Conservation (phyloP, 1,139 yeast species). For the Yamadazyma oceani region DNA sequence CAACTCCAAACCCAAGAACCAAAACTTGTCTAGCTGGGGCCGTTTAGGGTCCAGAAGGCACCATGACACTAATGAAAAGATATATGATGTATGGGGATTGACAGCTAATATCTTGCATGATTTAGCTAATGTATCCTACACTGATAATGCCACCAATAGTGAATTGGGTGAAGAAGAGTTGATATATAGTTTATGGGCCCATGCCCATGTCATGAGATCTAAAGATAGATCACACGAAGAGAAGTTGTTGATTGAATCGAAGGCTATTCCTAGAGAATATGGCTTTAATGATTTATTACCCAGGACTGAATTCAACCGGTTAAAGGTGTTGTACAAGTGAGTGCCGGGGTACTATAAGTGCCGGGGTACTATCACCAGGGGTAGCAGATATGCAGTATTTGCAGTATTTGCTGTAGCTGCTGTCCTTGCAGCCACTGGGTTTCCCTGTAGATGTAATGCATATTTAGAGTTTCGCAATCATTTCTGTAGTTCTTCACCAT, state of each 20-base stretch:
- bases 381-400: no score
- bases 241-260: conserved; percentile 34
- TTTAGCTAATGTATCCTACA: conserved; percentile 60
- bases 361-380: no score
- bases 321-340: conserved; percentile 38
- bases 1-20: conserved; percentile 1
- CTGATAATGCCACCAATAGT: conserved; percentile 15
- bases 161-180: conserved; percentile 66
- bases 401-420: no score
- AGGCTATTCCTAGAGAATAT: conserved; percentile 29
- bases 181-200: conserved; percentile 53
- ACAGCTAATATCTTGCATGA: conserved; percentile 87
- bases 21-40: conserved; percentile 32
- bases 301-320: conserved; percentile 39
- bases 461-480: no score
- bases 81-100: conserved; percentile 85
- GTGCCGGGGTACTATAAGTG: no score
- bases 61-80: conserved; percentile 38
- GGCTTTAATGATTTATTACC: conserved; percentile 55
- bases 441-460: no score
- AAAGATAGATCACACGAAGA: conserved; percentile 37
- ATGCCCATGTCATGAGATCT: conserved; percentile 48
- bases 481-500: no score
- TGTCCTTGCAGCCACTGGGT: no score
- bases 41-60: conserved; percentile 41